A percentile compares a stretch with the other conserved stretches of the same genome.
Conservation (phyloP, 2,329 filamentous ascomycete genomes). For the Atkinsonella hypoxylon region DNA sequence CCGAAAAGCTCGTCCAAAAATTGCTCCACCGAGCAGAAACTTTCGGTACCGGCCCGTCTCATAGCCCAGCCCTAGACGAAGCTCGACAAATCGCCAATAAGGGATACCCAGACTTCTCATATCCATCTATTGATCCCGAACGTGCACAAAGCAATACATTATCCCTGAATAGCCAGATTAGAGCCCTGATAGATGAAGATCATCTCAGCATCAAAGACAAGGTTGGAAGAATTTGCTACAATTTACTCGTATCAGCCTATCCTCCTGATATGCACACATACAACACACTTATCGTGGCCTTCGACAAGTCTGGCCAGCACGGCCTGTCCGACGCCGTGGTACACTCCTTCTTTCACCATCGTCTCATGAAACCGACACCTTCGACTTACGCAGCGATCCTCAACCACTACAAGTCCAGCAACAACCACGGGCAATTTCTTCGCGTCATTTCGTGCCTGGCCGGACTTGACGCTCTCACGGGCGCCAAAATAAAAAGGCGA, state of each 20-base stretch:
- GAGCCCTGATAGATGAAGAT: constrained; percentile 15
- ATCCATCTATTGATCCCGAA: constrained; percentile 15
- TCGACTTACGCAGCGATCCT: constrained; percentile 37
- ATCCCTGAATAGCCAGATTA: constrained; percentile 18
- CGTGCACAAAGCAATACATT: constrained; percentile 15
- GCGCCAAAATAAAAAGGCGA: constrained; percentile 27
- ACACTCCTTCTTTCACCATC: constrained; percentile 34
- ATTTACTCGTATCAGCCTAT: constrained; percentile 49
- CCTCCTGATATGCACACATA: constrained; percentile 58
- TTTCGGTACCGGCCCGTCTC: constrained; percentile 11
- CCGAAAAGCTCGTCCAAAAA: constrained; percentile 17
- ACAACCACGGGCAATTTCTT: constrained; percentile 31
- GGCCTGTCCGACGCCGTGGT: constrained; percentile 41
- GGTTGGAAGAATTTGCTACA: constrained; percentile 43
- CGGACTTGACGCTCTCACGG: constrained; percentile 27
- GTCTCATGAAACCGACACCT: constrained; percentile 32
- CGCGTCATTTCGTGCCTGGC: constrained; percentile 33
- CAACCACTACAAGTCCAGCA: constrained; percentile 33
- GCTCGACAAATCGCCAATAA: constrained; percentile 14
- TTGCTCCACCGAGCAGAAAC: constrained; percentile 18
- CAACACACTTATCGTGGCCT: constrained; percentile 58
- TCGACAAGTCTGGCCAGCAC: constrained; percentile 39
- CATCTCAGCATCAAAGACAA: constrained; percentile 19
- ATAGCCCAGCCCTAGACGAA: constrained; percentile 18
- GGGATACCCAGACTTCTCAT: constrained; percentile 14